These are phyloP conservation scores for Yamadazyma insecticola DNA, from an alignment of 805 yeast genomes.

Conservation along the genomic window DNA sequence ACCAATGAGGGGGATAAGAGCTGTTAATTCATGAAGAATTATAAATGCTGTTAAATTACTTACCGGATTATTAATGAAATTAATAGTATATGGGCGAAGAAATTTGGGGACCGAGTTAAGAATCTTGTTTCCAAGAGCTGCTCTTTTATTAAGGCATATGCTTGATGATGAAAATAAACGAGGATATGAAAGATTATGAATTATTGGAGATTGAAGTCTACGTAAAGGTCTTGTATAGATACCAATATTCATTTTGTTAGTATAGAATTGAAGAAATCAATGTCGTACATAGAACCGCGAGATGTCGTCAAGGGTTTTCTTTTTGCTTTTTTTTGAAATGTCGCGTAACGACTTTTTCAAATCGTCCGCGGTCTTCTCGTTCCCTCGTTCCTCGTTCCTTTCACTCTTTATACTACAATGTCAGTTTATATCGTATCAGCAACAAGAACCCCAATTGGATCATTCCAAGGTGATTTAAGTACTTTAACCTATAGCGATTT, in stretches of 20 bases:
- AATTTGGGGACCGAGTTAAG: conserved; percentile 43
- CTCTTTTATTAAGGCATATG: conserved; percentile 7
- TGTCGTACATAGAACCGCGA: too few relatives aligned
- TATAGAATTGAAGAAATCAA: too few relatives aligned
- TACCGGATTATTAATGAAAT: conserved; percentile 52
- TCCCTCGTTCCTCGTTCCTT: conserved; percentile 1
- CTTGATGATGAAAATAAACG: background rate
- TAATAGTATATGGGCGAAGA: conserved; percentile 45
- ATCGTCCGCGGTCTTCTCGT: conserved; percentile 1
- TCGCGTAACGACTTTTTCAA: too few relatives aligned
- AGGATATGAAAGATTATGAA: too few relatives aligned
- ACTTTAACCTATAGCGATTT: conserved; percentile 77
- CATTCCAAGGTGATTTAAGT: conserved; percentile 81
- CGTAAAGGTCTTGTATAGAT: too few relatives aligned
- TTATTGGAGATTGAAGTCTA: too few relatives aligned
- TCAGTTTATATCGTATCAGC: conserved; percentile 83
- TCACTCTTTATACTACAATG: conserved; percentile 4
- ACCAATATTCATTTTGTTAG: too few relatives aligned
- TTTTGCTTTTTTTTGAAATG: too few relatives aligned
- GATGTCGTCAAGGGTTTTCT: too few relatives aligned
- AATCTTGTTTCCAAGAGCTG: conserved; percentile 11
- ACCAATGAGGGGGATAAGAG: conserved; percentile 64
- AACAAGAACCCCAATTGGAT: conserved; percentile 94
- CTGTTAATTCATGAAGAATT: conserved; percentile 69
- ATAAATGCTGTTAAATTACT: conserved; percentile 61